These are phyloP conservation scores for Hyaloscypha finlandica DNA, from an alignment of 495 filamentous ascomycete genomes.

Conservation along the genomic window DNA sequence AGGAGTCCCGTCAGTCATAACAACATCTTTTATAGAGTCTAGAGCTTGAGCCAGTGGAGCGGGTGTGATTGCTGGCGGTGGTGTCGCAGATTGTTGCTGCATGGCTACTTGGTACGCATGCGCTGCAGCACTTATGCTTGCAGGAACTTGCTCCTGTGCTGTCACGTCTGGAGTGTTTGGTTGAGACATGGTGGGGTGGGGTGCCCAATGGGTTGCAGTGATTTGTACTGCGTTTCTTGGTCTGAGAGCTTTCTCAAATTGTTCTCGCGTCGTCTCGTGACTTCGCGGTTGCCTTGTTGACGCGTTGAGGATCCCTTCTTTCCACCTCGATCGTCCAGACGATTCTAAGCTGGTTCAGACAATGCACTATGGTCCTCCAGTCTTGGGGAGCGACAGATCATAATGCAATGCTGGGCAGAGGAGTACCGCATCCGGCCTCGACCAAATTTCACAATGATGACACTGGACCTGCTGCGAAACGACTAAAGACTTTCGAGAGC, in stretches of 20 bases:
- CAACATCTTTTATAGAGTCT: slow-evolving; percentile 27
- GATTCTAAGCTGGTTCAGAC: slow-evolving; percentile 1
- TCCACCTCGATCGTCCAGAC: neutral
- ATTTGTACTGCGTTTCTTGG: neutral
- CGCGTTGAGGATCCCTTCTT: neutral
- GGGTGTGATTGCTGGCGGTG: slow-evolving; percentile 13
- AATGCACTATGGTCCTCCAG: slow-evolving; percentile 31
- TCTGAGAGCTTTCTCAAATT: neutral
- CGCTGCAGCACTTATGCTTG: slow-evolving; percentile 14
- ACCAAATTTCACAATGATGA: slow-evolving; percentile 41
- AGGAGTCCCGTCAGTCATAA: slow-evolving; percentile 36
- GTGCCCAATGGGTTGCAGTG: neutral
- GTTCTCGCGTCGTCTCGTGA: slow-evolving; percentile 17
- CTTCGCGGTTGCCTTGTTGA: slow-evolving; percentile 3
- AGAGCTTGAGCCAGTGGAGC: neutral
- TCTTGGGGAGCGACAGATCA: slow-evolving; percentile 20
- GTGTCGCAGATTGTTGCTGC: slow-evolving; percentile 20
- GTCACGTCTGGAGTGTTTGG: slow-evolving; percentile 13
- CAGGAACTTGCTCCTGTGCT: slow-evolving; percentile 11
- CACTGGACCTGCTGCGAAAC: slow-evolving; percentile 35
- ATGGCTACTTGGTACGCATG: slow-evolving; percentile 24
- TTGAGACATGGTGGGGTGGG: slow-evolving; percentile 17
- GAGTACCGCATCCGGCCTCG: slow-evolving; percentile 40
- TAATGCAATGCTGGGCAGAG: slow-evolving; percentile 39
- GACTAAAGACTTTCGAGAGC: slow-evolving; percentile 40